Conservation (phyloP, 2,329 filamentous ascomycete species). For the Fusarium begoniae region DNA sequence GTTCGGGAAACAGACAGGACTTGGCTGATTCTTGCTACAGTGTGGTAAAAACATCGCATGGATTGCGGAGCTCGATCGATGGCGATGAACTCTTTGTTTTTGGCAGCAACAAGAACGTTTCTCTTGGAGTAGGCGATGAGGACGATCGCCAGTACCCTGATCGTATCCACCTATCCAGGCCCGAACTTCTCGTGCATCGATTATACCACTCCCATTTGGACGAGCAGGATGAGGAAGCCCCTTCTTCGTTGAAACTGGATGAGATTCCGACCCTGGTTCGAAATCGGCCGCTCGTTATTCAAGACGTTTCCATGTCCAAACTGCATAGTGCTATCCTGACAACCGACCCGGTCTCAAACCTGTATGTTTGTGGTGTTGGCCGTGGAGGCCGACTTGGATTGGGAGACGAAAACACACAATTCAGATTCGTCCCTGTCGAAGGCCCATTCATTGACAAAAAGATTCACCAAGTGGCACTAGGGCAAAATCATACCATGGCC, state of each 20-base stretch:
- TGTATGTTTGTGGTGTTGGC: conserved; percentile 93
- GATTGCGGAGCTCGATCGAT: conserved; percentile 29
- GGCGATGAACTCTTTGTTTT: conserved; percentile 94
- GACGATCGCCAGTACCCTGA: conserved; percentile 96
- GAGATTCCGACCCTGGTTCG: conserved; percentile 78
- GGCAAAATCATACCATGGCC: conserved; percentile 90
- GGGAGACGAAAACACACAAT: conserved; percentile 89
- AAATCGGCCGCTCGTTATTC: conserved; percentile 77
- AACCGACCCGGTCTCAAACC: conserved; percentile 84
- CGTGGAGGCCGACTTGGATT: conserved; percentile 88
- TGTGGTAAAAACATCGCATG: conserved; percentile 24
- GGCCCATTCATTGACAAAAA: conserved; percentile 78
- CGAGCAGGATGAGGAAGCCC: conserved; percentile 49
- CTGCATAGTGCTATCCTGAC: conserved; percentile 91
- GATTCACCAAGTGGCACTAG: conserved; percentile 80
- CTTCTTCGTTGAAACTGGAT: conserved; percentile 44
- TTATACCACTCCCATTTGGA: conserved; percentile 77
- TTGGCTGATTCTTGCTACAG: conserved; percentile 35
- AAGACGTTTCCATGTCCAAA: conserved; percentile 89
- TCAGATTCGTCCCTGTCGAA: conserved; percentile 84
- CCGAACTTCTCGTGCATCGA: conserved; percentile 77
- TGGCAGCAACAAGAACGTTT: conserved; percentile 95
- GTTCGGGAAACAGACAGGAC: not conserved
- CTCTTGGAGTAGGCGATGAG: conserved; percentile 92
- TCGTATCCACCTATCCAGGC: conserved; percentile 78